Conservation (phyloP, 805 yeast species). For the Candida sakaeoensis region DNA sequence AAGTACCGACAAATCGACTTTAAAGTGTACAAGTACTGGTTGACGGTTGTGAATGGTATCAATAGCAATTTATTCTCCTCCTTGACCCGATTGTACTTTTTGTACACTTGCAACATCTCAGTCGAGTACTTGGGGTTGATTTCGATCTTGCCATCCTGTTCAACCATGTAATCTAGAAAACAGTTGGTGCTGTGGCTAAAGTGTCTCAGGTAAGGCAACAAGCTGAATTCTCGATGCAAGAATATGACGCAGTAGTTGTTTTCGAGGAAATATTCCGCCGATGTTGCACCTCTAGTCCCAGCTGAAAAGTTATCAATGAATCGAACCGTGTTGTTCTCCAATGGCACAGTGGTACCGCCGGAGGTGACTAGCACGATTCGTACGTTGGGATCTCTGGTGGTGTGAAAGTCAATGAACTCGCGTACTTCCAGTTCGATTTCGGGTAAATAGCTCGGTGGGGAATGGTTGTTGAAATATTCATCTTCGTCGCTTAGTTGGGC, state of each 20-base stretch:
- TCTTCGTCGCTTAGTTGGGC: slow-evolving; percentile 74
- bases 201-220: slow-evolving; percentile 89
- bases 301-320: slow-evolving; percentile 97
- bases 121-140: slow-evolving; percentile 58
- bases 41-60: slow-evolving; percentile 91
- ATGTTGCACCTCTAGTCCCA: slow-evolving; percentile 96
- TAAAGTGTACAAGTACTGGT: slow-evolving; percentile 86
- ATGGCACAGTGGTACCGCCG: slow-evolving; percentile 97
- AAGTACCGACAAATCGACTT: slow-evolving; percentile 60
- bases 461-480: slow-evolving; percentile 66
- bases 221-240: slow-evolving; percentile 85
- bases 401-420: slow-evolving; percentile 60
- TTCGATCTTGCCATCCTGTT: slow-evolving; percentile 51
- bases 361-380: slow-evolving; percentile 82
- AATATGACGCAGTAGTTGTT: slow-evolving; percentile 90
- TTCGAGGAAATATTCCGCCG: slow-evolving; percentile 87
- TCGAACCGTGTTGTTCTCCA: slow-evolving; percentile 94
- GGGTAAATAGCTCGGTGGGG: slow-evolving; percentile 69
- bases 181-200: slow-evolving; percentile 81
- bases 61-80: slow-evolving; percentile 52
- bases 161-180: slow-evolving; percentile 78
- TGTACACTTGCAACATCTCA: slow-evolving; percentile 56
- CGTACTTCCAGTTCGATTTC: slow-evolving; percentile 55
- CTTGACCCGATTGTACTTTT: slow-evolving; percentile 52
- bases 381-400: slow-evolving; percentile 22